phyloP scores from a whole-genome alignment of 2,329 filamentous ascomycete species.

The Ophiostoma ulmi region DNA sequence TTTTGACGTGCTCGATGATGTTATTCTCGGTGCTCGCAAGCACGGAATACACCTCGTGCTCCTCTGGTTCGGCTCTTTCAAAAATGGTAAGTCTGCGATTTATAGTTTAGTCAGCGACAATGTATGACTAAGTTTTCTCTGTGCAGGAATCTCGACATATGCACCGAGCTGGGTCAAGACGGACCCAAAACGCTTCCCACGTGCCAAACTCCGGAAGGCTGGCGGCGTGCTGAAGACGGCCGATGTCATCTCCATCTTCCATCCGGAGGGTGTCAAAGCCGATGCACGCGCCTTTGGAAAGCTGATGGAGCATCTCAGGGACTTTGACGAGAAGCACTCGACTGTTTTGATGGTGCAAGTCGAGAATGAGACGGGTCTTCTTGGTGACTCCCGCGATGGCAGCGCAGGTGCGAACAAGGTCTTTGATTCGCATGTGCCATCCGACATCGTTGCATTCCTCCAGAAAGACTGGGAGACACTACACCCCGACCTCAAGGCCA shows the following conservation, averaged over 20 bases:
- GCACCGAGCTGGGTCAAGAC: constrained; percentile 31
- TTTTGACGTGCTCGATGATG: constrained; percentile 31
- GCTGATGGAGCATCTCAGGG: constrained; percentile 36
- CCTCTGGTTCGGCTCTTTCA: constrained; percentile 32
- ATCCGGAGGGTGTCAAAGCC: constrained; percentile 27
- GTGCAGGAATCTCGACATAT: constrained; percentile 25
- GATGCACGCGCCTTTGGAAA: constrained; percentile 31
- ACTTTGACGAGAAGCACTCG: constrained; percentile 42
- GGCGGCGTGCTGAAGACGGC: constrained; percentile 29
- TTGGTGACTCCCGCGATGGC: constrained; percentile 49
- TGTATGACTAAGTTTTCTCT: not conserved
- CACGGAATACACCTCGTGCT: constrained; percentile 30
- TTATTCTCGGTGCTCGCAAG: constrained; percentile 28
- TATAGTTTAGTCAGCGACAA: not conserved
- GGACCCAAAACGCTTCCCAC: constrained; percentile 30
- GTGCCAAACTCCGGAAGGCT: constrained; percentile 31
- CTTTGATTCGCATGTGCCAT: constrained; percentile 36
- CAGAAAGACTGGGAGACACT: constrained; percentile 1
- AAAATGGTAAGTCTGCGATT: constrained; percentile 28
- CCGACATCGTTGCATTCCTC: constrained; percentile 13
- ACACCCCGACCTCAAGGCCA: constrained; percentile 4
- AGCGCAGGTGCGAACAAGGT: constrained; percentile 38
- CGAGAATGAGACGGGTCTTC: constrained; percentile 51
- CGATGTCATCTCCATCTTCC: constrained; percentile 33
- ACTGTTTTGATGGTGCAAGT: constrained; percentile 55